Evolutionary conservation across 495 filamentous ascomycete genomes (phyloP).

Genomic region (Letharia columbiana): DNA sequence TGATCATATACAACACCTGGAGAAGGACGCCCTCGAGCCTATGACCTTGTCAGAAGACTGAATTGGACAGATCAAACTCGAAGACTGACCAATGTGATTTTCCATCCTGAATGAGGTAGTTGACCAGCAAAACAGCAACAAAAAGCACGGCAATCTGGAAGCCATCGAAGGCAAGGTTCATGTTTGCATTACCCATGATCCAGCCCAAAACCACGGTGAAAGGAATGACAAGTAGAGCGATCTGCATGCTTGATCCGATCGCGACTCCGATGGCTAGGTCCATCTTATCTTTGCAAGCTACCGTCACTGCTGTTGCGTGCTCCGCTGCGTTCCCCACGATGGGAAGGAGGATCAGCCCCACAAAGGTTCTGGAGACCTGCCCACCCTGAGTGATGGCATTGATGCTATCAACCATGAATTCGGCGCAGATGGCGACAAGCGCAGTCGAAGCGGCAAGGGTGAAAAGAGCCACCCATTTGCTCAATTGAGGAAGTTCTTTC

Average conservation of each 20-base stretch:
- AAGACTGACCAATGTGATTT: slow-evolving; percentile 45
- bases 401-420: slow-evolving; percentile 82
- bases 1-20: slow-evolving; percentile 65
- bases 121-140: slow-evolving; percentile 68
- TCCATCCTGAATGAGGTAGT: slow-evolving; percentile 65
- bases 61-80: background rate
- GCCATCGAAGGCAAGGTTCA: slow-evolving; percentile 71
- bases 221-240: slow-evolving; percentile 71
- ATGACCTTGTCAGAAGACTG: slow-evolving; percentile 25
- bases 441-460: slow-evolving; percentile 65
- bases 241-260: slow-evolving; percentile 80
- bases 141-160: slow-evolving; percentile 78
- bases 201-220: slow-evolving; percentile 73
- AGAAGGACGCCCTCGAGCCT: slow-evolving; percentile 71
- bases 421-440: slow-evolving; percentile 78
- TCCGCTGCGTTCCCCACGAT: slow-evolving; percentile 87
- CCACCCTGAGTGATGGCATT: slow-evolving; percentile 52
- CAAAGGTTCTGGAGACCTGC: slow-evolving; percentile 61
- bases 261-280: slow-evolving; percentile 79
- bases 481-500: slow-evolving; percentile 65
- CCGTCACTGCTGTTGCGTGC: slow-evolving; percentile 79
- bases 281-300: slow-evolving; percentile 87
- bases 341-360: slow-evolving; percentile 77
- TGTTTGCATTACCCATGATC: slow-evolving; percentile 59
- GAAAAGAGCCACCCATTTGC: slow-evolving; percentile 56